These are phyloP conservation scores for Saccharata proteae DNA, from an alignment of 2,329 filamentous ascomycete species.

Conservation along the genomic window DNA sequence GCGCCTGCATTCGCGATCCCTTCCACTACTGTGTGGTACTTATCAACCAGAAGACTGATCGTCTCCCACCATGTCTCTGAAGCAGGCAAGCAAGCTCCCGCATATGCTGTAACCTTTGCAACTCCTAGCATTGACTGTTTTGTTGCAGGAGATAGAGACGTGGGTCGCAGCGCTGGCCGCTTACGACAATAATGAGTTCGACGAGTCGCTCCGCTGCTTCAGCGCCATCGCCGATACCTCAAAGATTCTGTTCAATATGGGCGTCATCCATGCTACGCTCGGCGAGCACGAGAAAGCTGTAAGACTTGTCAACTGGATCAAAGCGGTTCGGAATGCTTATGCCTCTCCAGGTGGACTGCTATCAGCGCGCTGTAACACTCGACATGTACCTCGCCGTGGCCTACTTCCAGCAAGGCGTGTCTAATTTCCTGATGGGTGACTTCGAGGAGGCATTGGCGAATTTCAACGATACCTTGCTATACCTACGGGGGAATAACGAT, in stretches of 20 bases:
- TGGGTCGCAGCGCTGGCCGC: conserved; percentile 85
- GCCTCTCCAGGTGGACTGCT: conserved; percentile 67
- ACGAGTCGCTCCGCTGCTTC: conserved; percentile 74
- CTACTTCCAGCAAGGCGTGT: conserved; percentile 97
- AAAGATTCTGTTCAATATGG: conserved; percentile 97
- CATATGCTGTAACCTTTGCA: neutral
- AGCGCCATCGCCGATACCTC: conserved; percentile 85
- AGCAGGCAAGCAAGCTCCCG: conserved; percentile 26
- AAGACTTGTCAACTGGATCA: conserved; percentile 35
- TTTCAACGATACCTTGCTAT: conserved; percentile 95
- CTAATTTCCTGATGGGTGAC: conserved; percentile 92
- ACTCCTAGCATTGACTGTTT: conserved; percentile 16
- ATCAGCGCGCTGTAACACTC: conserved; percentile 78
- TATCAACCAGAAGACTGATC: conserved; percentile 4
- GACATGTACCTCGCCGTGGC: conserved; percentile 95
- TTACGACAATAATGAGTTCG: conserved; percentile 97
- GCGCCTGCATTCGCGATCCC: neutral
- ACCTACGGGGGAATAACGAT: conserved; percentile 88
- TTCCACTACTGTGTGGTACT: neutral
- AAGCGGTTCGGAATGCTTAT: conserved; percentile 3
- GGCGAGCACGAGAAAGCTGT: conserved; percentile 94
- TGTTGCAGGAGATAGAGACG: conserved; percentile 82
- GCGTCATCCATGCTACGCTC: conserved; percentile 91
- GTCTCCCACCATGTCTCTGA: conserved; percentile 37
- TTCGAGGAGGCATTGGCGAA: conserved; percentile 96